These are phyloP conservation scores for Pyrenula aspistea DNA, from an alignment of 495 filamentous ascomycete genomes.

Conservation along the genomic window DNA sequence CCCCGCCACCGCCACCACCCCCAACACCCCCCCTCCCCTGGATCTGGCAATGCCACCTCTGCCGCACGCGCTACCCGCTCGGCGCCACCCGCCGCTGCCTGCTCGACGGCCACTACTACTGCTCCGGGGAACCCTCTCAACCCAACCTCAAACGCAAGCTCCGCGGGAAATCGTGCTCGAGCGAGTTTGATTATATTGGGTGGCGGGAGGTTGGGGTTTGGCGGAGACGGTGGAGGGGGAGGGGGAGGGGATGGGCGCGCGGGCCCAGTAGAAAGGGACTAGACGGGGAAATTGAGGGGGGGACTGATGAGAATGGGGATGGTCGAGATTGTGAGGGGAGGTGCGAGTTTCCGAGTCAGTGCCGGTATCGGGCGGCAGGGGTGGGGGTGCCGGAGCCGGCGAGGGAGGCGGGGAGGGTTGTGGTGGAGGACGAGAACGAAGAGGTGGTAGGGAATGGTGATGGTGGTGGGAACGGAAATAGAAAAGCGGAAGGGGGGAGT, in stretches of 20 bases:
- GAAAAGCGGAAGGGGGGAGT: neutral
- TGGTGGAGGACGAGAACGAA: neutral
- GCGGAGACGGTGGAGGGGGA: constrained; percentile 18
- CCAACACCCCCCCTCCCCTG: constrained; percentile 15
- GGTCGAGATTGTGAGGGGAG: neutral
- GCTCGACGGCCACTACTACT: constrained; percentile 36
- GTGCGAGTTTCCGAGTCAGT: neutral
- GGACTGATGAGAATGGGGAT: no score
- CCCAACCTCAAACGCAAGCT: constrained; percentile 11
- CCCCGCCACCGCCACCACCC: neutral
- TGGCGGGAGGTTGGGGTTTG: constrained; percentile 28
- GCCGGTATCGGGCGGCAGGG: neutral
- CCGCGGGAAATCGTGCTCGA: constrained; percentile 24
- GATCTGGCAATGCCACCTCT: constrained; percentile 36
- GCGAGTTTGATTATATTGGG: constrained; percentile 34
- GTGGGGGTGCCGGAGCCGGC: neutral
- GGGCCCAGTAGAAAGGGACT: no score
- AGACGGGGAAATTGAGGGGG: no score
- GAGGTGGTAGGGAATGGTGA: neutral
- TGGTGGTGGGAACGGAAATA: neutral
- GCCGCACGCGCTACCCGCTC: constrained; percentile 24
- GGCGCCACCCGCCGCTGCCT: constrained; percentile 32
- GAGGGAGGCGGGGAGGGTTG: neutral
- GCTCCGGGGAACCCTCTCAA: constrained; percentile 23
- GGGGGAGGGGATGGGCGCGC: no score